Percentiles rank a stretch among this genome's conserved stretches.
Evolutionary conservation across 768 basidiomycete species (phyloP).

Genomic region (Candolleomyces efflorescens): DNA sequence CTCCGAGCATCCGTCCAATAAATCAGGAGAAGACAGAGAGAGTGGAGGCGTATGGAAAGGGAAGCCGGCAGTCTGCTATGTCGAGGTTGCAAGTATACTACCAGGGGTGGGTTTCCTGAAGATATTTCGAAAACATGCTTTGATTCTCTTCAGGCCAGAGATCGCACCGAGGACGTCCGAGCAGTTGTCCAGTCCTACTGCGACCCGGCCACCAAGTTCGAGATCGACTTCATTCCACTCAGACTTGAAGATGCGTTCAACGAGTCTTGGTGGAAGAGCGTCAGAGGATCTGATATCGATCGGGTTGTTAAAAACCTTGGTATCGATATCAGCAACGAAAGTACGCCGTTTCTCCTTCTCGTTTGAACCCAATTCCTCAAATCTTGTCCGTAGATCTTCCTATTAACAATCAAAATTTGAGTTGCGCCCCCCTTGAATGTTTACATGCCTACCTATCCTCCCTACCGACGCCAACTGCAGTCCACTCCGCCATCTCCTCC

Average conservation of each 20-base stretch:
- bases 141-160: slow-evolving; percentile 38
- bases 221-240: slow-evolving; percentile 55
- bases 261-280: slow-evolving; percentile 55
- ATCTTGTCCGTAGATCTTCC: slow-evolving; percentile 18
- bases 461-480: slow-evolving; percentile 72
- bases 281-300: slow-evolving; percentile 29
- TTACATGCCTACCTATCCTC: slow-evolving; percentile 53
- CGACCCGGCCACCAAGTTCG: slow-evolving; percentile 20
- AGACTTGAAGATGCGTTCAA: slow-evolving; percentile 76
- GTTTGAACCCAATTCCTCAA: background rate
- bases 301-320: slow-evolving; percentile 22
- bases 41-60: slow-evolving; percentile 46
- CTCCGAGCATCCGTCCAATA: slow-evolving; percentile 60
- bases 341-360: slow-evolving; percentile 22
- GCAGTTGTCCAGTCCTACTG: slow-evolving; percentile 41
- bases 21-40: slow-evolving; percentile 18
- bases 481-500: slow-evolving; percentile 51
- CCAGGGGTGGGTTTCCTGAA: slow-evolving; percentile 44
- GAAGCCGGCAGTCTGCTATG: slow-evolving; percentile 60
- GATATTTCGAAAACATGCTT: slow-evolving; percentile 10
- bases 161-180: slow-evolving; percentile 51
- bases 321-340: slow-evolving; percentile 52
- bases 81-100: slow-evolving; percentile 62
- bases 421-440: slow-evolving; percentile 20
- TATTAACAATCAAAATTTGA: slow-evolving; percentile 21